Conservation (phyloP, 2,329 filamentous ascomycete species). For the Hypoxylon sp. region DNA sequence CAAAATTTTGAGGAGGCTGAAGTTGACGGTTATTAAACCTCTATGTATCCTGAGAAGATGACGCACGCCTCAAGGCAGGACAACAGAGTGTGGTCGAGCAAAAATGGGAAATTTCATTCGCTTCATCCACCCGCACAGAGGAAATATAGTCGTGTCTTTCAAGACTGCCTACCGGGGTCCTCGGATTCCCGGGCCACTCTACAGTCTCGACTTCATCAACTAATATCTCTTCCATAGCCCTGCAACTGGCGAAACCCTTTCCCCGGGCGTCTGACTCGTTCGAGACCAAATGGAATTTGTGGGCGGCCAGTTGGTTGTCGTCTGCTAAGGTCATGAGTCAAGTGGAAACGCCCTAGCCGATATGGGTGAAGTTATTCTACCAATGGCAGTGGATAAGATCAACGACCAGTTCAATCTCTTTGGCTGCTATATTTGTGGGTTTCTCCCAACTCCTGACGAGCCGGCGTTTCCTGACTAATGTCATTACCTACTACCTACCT, state of each 20-base stretch:
- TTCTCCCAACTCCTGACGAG: neutral
- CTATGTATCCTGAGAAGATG: neutral
- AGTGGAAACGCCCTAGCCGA: neutral
- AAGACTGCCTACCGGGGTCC: neutral
- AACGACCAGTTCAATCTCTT: neutral
- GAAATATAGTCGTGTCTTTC: neutral
- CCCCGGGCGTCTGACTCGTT: neutral
- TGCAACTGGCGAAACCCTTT: neutral
- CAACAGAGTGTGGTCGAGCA: neutral
- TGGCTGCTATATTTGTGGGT: neutral
- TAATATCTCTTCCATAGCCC: neutral
- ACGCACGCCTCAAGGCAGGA: neutral
- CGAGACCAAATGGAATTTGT: neutral
- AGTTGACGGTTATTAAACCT: neutral
- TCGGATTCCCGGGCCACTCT: neutral
- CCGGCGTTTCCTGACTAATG: neutral
- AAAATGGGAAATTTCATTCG: neutral
- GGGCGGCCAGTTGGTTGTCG: neutral
- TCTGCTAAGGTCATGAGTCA: neutral
- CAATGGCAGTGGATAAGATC: neutral
- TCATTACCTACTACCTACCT: neutral
- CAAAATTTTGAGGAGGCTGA: neutral
- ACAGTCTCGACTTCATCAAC: conserved; percentile 1
- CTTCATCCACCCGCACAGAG: too few species aligned
- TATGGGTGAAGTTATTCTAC: neutral